phyloP scores from a whole-genome alignment of 1,284 basidiomycete species.

The Ganoderma lingzhi region DNA sequence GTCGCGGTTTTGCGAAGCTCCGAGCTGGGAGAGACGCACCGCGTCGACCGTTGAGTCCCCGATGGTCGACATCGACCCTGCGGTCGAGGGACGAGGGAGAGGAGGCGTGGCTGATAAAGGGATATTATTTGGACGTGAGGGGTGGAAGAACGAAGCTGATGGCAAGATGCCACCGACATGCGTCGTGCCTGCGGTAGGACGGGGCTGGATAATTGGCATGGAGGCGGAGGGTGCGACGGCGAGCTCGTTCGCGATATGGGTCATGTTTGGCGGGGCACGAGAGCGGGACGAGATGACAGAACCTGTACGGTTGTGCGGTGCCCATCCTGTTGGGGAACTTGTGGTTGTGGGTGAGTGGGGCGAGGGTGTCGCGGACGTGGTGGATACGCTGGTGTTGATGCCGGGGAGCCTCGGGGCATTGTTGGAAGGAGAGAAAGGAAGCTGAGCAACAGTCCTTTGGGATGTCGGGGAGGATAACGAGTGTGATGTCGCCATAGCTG shows the following conservation, averaged over 20 bases:
- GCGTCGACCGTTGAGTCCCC: slow-evolving; percentile 39
- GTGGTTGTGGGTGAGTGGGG: slow-evolving; percentile 34
- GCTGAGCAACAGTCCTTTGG: slow-evolving; percentile 40
- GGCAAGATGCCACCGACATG: slow-evolving; percentile 79
- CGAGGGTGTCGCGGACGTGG: slow-evolving; percentile 19
- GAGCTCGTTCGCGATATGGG: slow-evolving; percentile 30
- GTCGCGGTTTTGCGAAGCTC: slow-evolving; percentile 33
- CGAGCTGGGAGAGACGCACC: slow-evolving; percentile 40
- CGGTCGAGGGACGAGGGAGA: slow-evolving; percentile 46
- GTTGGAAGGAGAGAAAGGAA: slow-evolving; percentile 41
- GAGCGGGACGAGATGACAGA: slow-evolving; percentile 38
- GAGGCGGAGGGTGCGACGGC: slow-evolving; percentile 36
- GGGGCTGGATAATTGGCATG: slow-evolving; percentile 37
- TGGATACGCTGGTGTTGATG: slow-evolving; percentile 26
- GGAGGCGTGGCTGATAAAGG: slow-evolving; percentile 41
- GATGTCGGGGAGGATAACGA: slow-evolving; percentile 41
- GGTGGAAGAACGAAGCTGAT: slow-evolving; percentile 77
- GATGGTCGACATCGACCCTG: slow-evolving; percentile 40
- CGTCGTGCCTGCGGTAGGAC: slow-evolving; percentile 47
- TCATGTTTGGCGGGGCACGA: slow-evolving; percentile 28
- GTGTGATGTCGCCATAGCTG: slow-evolving; percentile 41
- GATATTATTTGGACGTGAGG: slow-evolving; percentile 60
- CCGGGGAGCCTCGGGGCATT: slow-evolving; percentile 33
- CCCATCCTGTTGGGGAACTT: slow-evolving; percentile 28
- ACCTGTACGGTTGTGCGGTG: slow-evolving; percentile 35